These are phyloP conservation scores for Coemansia sp. DNA, from an alignment of 192 early-diverging fungal genomes.

Conservation along the genomic window DNA sequence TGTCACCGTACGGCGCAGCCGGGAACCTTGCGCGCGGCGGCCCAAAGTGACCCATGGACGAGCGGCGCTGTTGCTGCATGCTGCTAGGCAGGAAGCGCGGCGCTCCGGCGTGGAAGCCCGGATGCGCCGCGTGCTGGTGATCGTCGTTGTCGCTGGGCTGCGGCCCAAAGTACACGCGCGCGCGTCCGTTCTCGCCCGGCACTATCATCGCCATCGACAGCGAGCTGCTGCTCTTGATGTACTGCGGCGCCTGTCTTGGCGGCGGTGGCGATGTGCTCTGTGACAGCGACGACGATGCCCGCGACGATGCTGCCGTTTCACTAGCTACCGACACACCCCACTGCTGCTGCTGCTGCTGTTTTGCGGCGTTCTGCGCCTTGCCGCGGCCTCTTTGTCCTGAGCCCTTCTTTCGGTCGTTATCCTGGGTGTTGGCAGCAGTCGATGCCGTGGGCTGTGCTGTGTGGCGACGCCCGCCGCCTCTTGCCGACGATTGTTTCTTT, in stretches of 20 bases:
- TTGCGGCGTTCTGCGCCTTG: neutral
- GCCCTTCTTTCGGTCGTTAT: neutral
- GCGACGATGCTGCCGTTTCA: neutral
- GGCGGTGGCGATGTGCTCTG: neutral
- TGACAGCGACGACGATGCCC: conserved; percentile 7
- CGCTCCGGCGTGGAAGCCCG: conserved; percentile 1
- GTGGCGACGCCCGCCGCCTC: neutral
- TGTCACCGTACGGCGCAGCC: conserved; percentile 11
- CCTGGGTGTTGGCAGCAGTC: neutral
- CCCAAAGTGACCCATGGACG: conserved; percentile 14
- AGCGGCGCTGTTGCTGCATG: conserved; percentile 19
- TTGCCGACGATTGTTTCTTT: conserved; percentile 4
- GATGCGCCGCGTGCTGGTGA: conserved; percentile 3
- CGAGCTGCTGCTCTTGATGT: neutral
- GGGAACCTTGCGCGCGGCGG: conserved; percentile 1
- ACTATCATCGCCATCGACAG: conserved; percentile 34
- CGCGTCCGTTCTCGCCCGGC: conserved; percentile 38
- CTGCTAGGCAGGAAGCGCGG: conserved; percentile 8
- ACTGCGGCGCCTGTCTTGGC: neutral
- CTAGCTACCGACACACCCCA: neutral
- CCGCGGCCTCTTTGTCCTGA: neutral
- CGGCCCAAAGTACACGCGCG: conserved; percentile 36
- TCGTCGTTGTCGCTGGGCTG: conserved; percentile 6
- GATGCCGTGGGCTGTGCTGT: neutral
- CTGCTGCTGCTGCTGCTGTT: neutral